phyloP scores from a whole-genome alignment of 1,284 basidiomycete species.

The Ceratobasidium theobromae region DNA sequence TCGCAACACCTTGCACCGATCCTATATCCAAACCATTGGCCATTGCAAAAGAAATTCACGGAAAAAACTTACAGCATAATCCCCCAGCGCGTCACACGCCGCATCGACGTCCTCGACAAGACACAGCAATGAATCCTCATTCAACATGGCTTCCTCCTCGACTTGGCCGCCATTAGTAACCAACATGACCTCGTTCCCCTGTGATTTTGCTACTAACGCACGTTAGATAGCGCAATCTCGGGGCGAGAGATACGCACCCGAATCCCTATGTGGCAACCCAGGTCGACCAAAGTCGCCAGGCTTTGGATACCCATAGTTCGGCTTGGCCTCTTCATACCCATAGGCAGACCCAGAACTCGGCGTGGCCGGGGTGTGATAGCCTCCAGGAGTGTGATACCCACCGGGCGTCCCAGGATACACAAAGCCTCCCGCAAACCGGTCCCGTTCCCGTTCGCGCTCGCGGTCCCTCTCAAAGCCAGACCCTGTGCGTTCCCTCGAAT shows the following conservation, averaged over 20 bases:
- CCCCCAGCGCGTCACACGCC: constrained; percentile 26
- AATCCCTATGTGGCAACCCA: background rate
- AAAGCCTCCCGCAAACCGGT: background rate
- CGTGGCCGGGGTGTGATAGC: background rate
- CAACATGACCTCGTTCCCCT: background rate
- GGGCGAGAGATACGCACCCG: background rate
- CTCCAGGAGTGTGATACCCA: no score
- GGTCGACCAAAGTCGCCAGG: constrained; percentile 19
- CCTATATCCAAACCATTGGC: background rate
- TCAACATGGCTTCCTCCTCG: constrained; percentile 28
- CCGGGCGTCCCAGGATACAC: background rate
- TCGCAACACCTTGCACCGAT: constrained; percentile 18
- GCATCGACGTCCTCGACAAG: constrained; percentile 24
- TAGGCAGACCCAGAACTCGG: constrained; percentile 9
- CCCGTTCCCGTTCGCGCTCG: background rate
- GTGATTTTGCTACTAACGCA: background rate
- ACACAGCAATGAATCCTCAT: constrained; percentile 28
- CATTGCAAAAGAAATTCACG: background rate
- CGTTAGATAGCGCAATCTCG: no score
- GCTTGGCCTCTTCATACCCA: constrained; percentile 13
- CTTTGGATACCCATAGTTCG: constrained; percentile 21
- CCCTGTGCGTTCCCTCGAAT: background rate
- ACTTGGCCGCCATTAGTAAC: background rate
- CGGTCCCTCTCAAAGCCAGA: background rate
- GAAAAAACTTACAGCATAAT: constrained; percentile 2